Conservation (phyloP, 176 grass and related monocot species). For the Phragmites australis region DNA sequence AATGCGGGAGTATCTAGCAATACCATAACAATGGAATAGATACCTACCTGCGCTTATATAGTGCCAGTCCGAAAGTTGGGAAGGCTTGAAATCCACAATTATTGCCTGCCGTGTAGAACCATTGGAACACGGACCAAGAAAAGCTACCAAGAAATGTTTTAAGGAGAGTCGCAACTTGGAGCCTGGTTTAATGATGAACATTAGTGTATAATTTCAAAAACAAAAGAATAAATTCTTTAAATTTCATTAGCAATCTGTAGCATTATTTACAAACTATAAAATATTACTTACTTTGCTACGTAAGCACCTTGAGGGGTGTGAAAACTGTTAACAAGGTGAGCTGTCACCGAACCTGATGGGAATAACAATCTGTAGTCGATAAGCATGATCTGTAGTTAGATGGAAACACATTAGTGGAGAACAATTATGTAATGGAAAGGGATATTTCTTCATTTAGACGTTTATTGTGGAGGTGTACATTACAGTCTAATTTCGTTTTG, state of each 20-base stretch:
- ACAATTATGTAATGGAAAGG: too few relatives aligned
- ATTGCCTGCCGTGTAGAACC: constrained; percentile 55
- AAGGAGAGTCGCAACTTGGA: constrained; percentile 48
- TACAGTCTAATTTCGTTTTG: too few relatives aligned
- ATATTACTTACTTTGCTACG: constrained; percentile 50
- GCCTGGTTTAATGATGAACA: constrained; percentile 16
- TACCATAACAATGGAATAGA: too few relatives aligned
- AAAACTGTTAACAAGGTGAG: constrained; percentile 69
- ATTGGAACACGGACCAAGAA: constrained; percentile 61
- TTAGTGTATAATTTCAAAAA: neutral
- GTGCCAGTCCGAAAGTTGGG: constrained; percentile 61
- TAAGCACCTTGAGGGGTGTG: constrained; percentile 66
- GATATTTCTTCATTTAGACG: too few relatives aligned
- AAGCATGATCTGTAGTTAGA: constrained; percentile 54
- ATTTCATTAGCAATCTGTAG: neutral
- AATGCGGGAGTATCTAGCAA: too few relatives aligned
- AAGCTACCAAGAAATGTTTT: constrained; percentile 64
- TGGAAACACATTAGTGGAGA: neutral
- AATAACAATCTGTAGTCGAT: constrained; percentile 65
- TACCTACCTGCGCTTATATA: constrained; percentile 55
- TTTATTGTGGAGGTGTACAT: too few relatives aligned
- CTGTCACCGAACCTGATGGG: constrained; percentile 61
- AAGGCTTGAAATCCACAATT: constrained; percentile 61
- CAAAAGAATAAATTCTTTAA: neutral
- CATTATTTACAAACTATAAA: neutral